Evolutionary conservation across 2,329 filamentous ascomycete species (phyloP).

Genomic region (Sporothrix humicola): DNA sequence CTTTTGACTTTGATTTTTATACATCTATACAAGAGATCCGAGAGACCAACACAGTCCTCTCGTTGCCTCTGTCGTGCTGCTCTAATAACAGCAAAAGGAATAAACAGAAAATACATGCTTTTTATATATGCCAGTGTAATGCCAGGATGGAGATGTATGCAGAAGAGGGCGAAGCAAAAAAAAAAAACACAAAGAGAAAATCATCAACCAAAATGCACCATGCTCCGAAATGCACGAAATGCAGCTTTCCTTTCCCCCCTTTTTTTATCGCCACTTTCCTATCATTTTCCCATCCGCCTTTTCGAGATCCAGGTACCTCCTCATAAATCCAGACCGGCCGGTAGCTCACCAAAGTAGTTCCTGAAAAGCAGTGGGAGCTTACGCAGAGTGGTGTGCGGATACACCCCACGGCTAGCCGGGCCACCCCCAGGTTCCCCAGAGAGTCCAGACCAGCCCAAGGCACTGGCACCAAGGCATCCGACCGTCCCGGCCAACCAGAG

Average conservation of each 20-base stretch:
- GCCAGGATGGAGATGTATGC: conserved; percentile 8
- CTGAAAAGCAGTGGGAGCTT: no score
- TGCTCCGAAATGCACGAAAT: not conserved
- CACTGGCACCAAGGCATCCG: no score
- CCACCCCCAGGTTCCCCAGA: no score
- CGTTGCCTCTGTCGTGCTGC: not conserved
- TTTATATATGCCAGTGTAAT: conserved; percentile 27
- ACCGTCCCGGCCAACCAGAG: not conserved
- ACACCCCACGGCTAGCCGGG: no score
- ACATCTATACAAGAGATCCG: conserved; percentile 27
- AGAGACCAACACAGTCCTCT: not conserved
- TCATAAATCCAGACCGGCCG: no score
- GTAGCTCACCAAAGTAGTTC: no score
- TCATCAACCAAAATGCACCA: not conserved
- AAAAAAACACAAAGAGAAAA: not conserved
- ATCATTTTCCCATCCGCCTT: no score
- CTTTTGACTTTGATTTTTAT: not conserved
- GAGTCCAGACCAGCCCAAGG: no score
- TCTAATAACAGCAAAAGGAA: not conserved
- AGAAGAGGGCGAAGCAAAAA: not conserved
- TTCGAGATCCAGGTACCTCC: no score
- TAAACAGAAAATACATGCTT: not conserved
- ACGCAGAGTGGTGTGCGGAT: no score
- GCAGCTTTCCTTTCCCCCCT: not conserved
- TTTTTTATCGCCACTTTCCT: no score